Evolutionary conservation across 2,329 filamentous ascomycete genomes (phyloP), one percentile per base, ranked within the genome.

Genomic region (Fusarium secorum): DNA sequence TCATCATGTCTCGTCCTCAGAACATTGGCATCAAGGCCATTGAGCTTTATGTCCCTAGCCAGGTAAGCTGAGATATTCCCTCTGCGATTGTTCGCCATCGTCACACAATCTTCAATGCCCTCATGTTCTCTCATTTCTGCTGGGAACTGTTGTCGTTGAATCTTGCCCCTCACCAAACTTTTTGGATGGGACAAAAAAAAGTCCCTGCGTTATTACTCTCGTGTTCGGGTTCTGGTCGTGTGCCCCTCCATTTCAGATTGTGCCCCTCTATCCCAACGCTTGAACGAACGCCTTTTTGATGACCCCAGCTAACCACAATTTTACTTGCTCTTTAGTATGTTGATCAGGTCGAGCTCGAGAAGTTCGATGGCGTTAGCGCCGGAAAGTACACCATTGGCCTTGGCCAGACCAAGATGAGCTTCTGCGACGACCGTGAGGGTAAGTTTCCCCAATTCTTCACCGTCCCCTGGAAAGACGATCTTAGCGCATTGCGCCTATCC

Each of bases 1-100:
- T 73, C 77, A 85, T 68, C 64, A 95, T 94, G 92, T 88, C 91
- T 79, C 91, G 92, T 83, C 92, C 93, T 73, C 90, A 94, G 83
- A 95, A 95, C 85, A 91, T 96, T 83, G 93, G 93, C 88, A 94
- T 96, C 81, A 95, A 96, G 86, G 93, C 92, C 91, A 93, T 96
- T 83, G 93, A 96, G 82, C 89, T 96, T 80, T 96, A 96, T 83
- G 93, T 94, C 80, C 93, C 93, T 73, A 92, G 87, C 82, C 93
- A 95, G 90, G 93, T 95, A 83, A 72, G 90, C 83, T 36, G 33
- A 49, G 22, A 41, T 42, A 6, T 36, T 44, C 49, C 61, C 45
- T 45, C 56, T 70, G 59, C 30, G 53, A 61, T 59, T 68, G 60
- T 61, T 14, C 36, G 13, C 33, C 36, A 60, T 39, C 42, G 51